Base-by-base conservation (phyloP, 495 filamentous ascomycete genomes). In the Neurospora sp. region DNA sequence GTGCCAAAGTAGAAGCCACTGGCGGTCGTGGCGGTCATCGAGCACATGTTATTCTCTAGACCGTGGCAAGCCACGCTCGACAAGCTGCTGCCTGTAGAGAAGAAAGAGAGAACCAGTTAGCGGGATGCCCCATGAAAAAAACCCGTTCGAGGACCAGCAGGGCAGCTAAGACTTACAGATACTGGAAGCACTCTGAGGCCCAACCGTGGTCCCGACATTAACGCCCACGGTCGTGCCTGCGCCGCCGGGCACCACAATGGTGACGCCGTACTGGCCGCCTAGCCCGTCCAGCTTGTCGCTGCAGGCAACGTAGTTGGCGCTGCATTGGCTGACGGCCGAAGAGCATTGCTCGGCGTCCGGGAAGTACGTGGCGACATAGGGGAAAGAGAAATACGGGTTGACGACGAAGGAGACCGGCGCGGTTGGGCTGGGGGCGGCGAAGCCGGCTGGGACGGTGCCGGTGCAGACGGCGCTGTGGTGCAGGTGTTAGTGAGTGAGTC, bases 341-440 rank as follows among this genome's bases (percentile, higher is more conserved):
- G 90, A 79, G 81, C 92, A 94, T 11, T 84, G 83, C n/a, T 83
- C 87, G 20, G 86, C 81, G 74, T 92, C 88, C 68, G 83, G 77
- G 74, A 92, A 92, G 53, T 85, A 86, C 1, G 91, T 93, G 40
- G 89, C 88, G 71, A 93, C 84, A 75, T 86, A 87, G 40, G 90
- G 83, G 78, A 92, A 93, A 14, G 89, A 86, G 77, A 90, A 94
- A 79, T 85, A 89, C 20, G 79, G 70, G 75, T 90, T 89, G 48
- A 83, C 80, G 61, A 85, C 83, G 72, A 76, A 85, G 69, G 83
- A 83, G 9, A 76, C 76, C 2, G 83, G 83, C 31, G 81, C 82
- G 4, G 79, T 74, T 3, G 86, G 81, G 37, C 78, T 81, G 2
- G 82, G 75, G 0, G 85, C 82, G 8, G 83, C 84, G 46, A 83